phyloP scores from a whole-genome alignment of 495 filamentous ascomycete genomes.

The Aspergillus kassunensis region DNA sequence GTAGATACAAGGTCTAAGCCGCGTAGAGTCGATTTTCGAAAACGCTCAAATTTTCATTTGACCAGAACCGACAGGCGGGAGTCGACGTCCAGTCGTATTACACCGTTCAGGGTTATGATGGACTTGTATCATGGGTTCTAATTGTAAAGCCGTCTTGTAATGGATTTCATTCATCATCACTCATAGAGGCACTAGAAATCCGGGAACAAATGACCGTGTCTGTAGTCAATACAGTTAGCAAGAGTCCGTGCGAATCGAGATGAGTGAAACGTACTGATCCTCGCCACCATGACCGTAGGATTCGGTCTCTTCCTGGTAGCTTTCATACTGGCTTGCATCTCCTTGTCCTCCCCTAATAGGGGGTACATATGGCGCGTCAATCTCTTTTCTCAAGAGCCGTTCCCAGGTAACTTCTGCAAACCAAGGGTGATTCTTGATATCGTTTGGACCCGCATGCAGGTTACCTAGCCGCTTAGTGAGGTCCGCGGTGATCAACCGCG shows the following conservation, averaged over 20 bases:
- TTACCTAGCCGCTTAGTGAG: slow-evolving; percentile 94
- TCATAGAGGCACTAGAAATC: slow-evolving; percentile 57
- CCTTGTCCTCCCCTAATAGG: slow-evolving; percentile 89
- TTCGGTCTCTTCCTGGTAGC: slow-evolving; percentile 95
- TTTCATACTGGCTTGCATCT: slow-evolving; percentile 96
- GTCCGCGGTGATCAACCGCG: slow-evolving; percentile 89
- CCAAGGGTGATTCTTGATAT: slow-evolving; percentile 95
- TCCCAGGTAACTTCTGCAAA: slow-evolving; percentile 99
- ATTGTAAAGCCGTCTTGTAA: slow-evolving; percentile 13
- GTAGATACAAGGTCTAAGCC: background rate
- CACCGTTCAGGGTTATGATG: background rate
- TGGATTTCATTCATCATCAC: slow-evolving; percentile 39
- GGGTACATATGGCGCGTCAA: slow-evolving; percentile 97
- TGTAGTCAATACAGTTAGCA: slow-evolving; percentile 28
- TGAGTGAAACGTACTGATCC: slow-evolving; percentile 68
- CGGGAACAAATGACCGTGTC: slow-evolving; percentile 66
- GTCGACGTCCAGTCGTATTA: slow-evolving; percentile 1
- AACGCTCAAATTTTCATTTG: slow-evolving; percentile 15
- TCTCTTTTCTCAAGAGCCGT: slow-evolving; percentile 85
- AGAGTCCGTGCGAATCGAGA: background rate
- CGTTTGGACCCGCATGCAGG: slow-evolving; percentile 82
- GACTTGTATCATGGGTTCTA: slow-evolving; percentile 1
- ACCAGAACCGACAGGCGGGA: slow-evolving; percentile 14
- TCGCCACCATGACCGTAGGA: slow-evolving; percentile 72
- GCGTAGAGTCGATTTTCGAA: slow-evolving; percentile 3